Percentiles rank a stretch among this genome's conserved stretches.
phyloP scores from a whole-genome alignment of 495 filamentous ascomycete genomes.

The Aspergillus saccharolyticus region DNA sequence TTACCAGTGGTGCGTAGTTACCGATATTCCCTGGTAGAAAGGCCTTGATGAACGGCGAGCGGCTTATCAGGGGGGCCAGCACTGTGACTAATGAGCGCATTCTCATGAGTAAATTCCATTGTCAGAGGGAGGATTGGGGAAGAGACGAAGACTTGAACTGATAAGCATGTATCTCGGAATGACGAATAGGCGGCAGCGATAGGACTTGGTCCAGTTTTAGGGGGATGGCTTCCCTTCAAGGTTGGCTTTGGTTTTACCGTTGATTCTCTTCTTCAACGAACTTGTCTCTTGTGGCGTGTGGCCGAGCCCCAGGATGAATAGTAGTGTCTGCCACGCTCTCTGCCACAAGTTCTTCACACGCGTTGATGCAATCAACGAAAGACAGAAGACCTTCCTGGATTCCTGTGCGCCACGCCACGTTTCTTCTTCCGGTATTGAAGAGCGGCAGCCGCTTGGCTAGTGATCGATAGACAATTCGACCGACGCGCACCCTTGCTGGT shows the following conservation, averaged over 20 bases:
- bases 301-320: not conserved
- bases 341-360: not conserved
- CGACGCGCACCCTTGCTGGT: not conserved
- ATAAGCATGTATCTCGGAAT: not conserved
- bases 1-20: too few relatives aligned
- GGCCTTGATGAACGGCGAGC: too few relatives aligned
- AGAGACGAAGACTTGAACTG: slow-evolving; percentile 1
- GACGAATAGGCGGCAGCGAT: slow-evolving; percentile 1
- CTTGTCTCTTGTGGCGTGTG: not conserved
- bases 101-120: not conserved
- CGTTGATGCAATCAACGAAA: too few relatives aligned
- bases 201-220: too few relatives aligned
- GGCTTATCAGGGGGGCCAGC: not conserved
- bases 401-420: slow-evolving; percentile 2
- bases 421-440: not conserved
- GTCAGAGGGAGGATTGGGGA: not conserved
- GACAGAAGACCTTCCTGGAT: not conserved
- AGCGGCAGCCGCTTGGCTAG: not conserved
- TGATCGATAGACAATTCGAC: not conserved
- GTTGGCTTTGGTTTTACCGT: too few relatives aligned
- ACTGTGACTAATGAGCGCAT: not conserved
- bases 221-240: not conserved
- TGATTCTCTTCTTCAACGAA: too few relatives aligned
- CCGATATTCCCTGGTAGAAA: too few relatives aligned
- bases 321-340: slow-evolving; percentile 3